These are phyloP conservation scores for Aspergillus piperis DNA, from an alignment of 2,329 filamentous ascomycete genomes.

Conservation along the genomic window DNA sequence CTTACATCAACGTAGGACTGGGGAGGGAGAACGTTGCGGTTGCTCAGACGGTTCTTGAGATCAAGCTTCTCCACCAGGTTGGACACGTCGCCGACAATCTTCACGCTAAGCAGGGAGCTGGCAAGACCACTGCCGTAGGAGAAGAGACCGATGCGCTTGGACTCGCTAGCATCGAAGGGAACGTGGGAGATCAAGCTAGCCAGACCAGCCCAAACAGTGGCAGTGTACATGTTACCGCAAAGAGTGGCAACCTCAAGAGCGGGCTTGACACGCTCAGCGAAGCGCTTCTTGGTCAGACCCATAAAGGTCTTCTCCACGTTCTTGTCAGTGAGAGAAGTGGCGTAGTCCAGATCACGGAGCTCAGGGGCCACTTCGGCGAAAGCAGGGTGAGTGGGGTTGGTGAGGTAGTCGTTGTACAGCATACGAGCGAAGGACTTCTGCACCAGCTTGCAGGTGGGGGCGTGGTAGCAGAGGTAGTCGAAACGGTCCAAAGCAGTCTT, in stretches of 20 bases:
- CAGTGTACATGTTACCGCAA: constrained; percentile 67
- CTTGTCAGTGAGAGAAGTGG: constrained; percentile 78
- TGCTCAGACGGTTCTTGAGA: constrained; percentile 67
- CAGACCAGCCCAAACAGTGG: constrained; percentile 60
- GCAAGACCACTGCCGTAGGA: constrained; percentile 78
- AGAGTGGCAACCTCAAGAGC: constrained; percentile 74
- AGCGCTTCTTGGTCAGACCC: constrained; percentile 79
- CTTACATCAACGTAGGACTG: constrained; percentile 73
- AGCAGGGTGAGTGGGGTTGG: constrained; percentile 64
- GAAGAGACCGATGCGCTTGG: constrained; percentile 75
- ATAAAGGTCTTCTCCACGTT: constrained; percentile 85
- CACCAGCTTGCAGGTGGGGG: constrained; percentile 84
- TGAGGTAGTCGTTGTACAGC: constrained; percentile 82
- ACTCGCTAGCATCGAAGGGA: constrained; percentile 62
- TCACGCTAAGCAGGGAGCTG: constrained; percentile 69
- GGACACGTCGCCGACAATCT: constrained; percentile 68
- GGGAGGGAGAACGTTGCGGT: constrained; percentile 67
- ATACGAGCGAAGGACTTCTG: constrained; percentile 82
- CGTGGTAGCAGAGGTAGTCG: constrained; percentile 80
- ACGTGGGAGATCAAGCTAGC: constrained; percentile 64
- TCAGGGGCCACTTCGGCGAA: constrained; percentile 77
- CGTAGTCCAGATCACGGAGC: constrained; percentile 75
- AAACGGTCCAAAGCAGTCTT: constrained; percentile 76
- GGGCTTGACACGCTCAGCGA: constrained; percentile 73
- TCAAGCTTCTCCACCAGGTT: constrained; percentile 68